Percentiles rank a stretch among this genome's conserved stretches.
Evolutionary conservation across 2,329 filamentous ascomycete species (phyloP).

Genomic region (Aspergillus pseudoterreus): DNA sequence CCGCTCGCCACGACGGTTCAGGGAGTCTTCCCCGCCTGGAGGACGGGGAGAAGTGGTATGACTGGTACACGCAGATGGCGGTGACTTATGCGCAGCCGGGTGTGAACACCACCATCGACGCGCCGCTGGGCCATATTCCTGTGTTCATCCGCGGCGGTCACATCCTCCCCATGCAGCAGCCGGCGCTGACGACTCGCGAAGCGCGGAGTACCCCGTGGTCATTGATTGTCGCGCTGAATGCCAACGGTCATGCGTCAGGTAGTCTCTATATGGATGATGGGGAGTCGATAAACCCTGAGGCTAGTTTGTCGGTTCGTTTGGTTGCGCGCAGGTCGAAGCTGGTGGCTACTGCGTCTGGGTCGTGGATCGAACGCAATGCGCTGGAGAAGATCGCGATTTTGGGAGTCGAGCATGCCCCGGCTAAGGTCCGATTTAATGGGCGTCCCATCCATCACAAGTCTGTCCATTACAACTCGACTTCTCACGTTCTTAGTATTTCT

Average conservation of each 20-base stretch:
- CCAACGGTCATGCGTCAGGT: slow-evolving; percentile 55
- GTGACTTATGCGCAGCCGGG: slow-evolving; percentile 48
- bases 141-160: slow-evolving; percentile 67
- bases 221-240: slow-evolving; percentile 59
- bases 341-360: slow-evolving; percentile 48
- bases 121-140: slow-evolving; percentile 66
- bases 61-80: slow-evolving; percentile 69
- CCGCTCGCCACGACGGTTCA: slow-evolving; percentile 60
- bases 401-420: slow-evolving; percentile 48
- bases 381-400: slow-evolving; percentile 62
- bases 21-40: slow-evolving; percentile 65
- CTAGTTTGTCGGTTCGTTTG: slow-evolving; percentile 52
- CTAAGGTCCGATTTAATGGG: slow-evolving; percentile 52
- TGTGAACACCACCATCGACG: slow-evolving; percentile 58
- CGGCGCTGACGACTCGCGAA: slow-evolving; percentile 63
- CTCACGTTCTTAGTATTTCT: slow-evolving; percentile 49
- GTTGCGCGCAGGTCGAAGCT: slow-evolving; percentile 37
- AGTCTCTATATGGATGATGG: slow-evolving; percentile 72
- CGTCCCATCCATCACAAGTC: slow-evolving; percentile 36
- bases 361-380: slow-evolving; percentile 54
- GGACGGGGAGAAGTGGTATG: slow-evolving; percentile 65
- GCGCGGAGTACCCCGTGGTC: slow-evolving; percentile 64
- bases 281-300: slow-evolving; percentile 58
- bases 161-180: slow-evolving; percentile 65
- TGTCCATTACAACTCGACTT: slow-evolving; percentile 49